Percentiles rank a stretch among this genome's conserved stretches.
These are phyloP conservation scores for Endothia cerciana DNA, from an alignment of 2,329 filamentous ascomycete genomes.

Conservation along the genomic window DNA sequence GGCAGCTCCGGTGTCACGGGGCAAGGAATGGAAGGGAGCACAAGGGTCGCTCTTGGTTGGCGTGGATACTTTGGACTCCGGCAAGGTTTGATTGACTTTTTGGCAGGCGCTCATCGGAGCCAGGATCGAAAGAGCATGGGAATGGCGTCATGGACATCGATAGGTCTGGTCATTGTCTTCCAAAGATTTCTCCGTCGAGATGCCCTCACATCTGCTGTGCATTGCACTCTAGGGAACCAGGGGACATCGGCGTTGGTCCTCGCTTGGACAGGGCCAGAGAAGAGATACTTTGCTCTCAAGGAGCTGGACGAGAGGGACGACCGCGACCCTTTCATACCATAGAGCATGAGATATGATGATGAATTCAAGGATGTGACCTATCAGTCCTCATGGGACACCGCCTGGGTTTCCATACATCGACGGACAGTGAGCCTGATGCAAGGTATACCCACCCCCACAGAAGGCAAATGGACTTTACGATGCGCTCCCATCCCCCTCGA, in stretches of 20 bases:
- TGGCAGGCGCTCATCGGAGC: constrained; percentile 7
- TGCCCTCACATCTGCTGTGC: constrained; percentile 4
- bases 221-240: neutral
- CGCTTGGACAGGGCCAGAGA: neutral
- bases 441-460: too few species aligned
- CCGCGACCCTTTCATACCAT: constrained; percentile 8
- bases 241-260: constrained; percentile 2
- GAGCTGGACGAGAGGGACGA: neutral
- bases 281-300: neutral
- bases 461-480: too few species aligned
- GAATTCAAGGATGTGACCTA: neutral
- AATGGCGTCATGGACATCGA: neutral
- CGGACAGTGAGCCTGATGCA: too few species aligned
- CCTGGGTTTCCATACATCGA: too few species aligned
- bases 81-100: constrained; percentile 5
- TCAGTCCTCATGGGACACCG: too few species aligned
- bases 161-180: neutral
- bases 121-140: neutral
- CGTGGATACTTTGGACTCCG: constrained; percentile 6
- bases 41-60: neutral
- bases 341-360: constrained; percentile 15
- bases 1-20: neutral
- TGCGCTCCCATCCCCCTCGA: too few species aligned
- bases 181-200: neutral
- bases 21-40: neutral